A percentile compares a stretch with the other conserved stretches of the same genome.
phyloP scores from a whole-genome alignment of 352 stramenopile species.

The Phytopythium boreale region DNA sequence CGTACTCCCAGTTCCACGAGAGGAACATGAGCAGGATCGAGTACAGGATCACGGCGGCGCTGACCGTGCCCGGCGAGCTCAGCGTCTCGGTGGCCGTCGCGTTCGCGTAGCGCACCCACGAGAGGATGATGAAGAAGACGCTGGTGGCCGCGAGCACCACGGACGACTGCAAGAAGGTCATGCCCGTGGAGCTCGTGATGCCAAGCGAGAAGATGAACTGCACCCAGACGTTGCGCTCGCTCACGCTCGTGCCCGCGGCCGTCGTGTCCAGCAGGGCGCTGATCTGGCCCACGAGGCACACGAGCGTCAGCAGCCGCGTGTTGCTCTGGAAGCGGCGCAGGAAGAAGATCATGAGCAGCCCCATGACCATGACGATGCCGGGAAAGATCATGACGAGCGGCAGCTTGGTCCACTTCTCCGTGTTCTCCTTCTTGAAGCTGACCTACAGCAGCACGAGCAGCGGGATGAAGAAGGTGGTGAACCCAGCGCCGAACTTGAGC shows the following conservation, averaged over 20 bases:
- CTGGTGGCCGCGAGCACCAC: slow-evolving; percentile 53
- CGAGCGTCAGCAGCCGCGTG: slow-evolving; percentile 41
- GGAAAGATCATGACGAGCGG: slow-evolving; percentile 82
- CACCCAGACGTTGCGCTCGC: slow-evolving; percentile 81
- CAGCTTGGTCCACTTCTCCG: slow-evolving; percentile 62
- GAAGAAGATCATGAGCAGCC: slow-evolving; percentile 64
- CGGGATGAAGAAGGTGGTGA: slow-evolving; percentile 82
- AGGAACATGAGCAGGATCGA: slow-evolving; percentile 79
- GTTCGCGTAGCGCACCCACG: slow-evolving; percentile 56
- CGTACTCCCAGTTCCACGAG: slow-evolving; percentile 87
- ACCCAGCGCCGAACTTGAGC: slow-evolving; percentile 65
- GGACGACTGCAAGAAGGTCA: slow-evolving; percentile 70
- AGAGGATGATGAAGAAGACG: slow-evolving; percentile 74
- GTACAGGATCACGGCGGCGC: slow-evolving; percentile 66
- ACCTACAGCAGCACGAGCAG: slow-evolving; percentile 86
- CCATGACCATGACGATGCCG: slow-evolving; percentile 67
- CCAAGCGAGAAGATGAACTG: slow-evolving; percentile 85
- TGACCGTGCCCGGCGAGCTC: slow-evolving; percentile 67
- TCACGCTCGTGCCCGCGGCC: slow-evolving; percentile 65
- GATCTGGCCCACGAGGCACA: slow-evolving; percentile 74
- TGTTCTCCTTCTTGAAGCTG: slow-evolving; percentile 75
- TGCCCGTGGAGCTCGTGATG: slow-evolving; percentile 76
- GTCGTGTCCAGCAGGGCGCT: slow-evolving; percentile 75
- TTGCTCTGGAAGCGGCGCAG: slow-evolving; percentile 56
- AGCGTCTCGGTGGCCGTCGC: slow-evolving; percentile 29